Base-by-base conservation (phyloP, 768 basidiomycete genomes). In the Mycena capillaripes region DNA sequence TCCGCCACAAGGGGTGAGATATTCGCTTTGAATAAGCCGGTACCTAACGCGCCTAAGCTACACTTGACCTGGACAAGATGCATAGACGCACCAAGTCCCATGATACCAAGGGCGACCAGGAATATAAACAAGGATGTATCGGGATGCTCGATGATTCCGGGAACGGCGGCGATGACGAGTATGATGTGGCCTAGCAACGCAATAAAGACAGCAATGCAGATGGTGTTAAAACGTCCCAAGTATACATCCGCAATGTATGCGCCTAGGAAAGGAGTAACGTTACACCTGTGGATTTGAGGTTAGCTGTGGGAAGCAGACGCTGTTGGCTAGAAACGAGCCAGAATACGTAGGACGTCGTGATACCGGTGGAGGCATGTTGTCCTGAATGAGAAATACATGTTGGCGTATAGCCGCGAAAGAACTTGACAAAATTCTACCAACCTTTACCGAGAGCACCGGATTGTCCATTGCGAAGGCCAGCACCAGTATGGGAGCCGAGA, bases 1-100 rank as follows among this genome's bases (percentile, higher is more conserved):
- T 95, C 94, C 9, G 94, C 94, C 27, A 95, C 86, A 74, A 95
- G 84, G 2, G 94, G 93, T 0, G 91, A 92, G 72, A 95, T 90
- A 79, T 94, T 95, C 2, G 90, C 82, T 81, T 95, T 94, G 88
- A 95, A 93, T 27, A 91, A 83, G 9, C 93, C 93, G 12, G 93
- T 88, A 21, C 93, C 89, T 81, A 34, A 80, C 29, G 4, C 79
- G 81, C 25, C 66, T 44, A 34, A 63, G 62, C 14, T 59, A 30
- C 12, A n/a, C 38, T 63, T 50, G 29, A 55, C 10, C 32, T 4
- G 34, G n/a, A 12, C 21, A 44, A 52, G 11, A 19, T 29, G 11
- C 23, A 55, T 17, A 53, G 21, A 74, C 79, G 16, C 68, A 82
- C 84, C 86, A 3, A 86, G 77, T 11, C 89, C 88, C 78, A 89